Evolutionary conservation across 768 basidiomycete genomes (phyloP).

Genomic region (Termitomyces sp.): DNA sequence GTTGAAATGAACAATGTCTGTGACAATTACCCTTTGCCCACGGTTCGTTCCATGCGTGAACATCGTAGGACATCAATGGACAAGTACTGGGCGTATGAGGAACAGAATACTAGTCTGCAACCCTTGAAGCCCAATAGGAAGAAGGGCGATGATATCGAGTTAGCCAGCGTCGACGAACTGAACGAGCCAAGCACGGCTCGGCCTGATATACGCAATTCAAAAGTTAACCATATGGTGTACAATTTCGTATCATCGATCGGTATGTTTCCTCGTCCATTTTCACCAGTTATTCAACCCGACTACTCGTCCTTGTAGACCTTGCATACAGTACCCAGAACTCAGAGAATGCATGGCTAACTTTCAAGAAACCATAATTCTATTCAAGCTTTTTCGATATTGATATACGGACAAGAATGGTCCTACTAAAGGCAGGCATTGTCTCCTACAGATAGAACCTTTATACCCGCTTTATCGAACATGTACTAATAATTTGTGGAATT

Average conservation of each 20-base stretch:
- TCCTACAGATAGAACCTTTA: too few species aligned
- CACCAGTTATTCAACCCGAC: background rate
- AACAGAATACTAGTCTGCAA: slow-evolving; percentile 24
- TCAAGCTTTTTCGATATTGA: background rate
- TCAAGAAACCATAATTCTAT: slow-evolving; percentile 21
- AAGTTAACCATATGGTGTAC: slow-evolving; percentile 48
- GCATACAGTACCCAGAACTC: slow-evolving; percentile 15
- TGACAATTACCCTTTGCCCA: slow-evolving; percentile 4
- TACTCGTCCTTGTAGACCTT: slow-evolving; percentile 16
- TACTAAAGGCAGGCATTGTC: too few species aligned
- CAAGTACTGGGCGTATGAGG: slow-evolving; percentile 21
- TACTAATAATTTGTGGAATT: background rate
- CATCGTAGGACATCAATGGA: slow-evolving; percentile 14
- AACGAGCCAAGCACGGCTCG: slow-evolving; percentile 38
- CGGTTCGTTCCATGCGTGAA: background rate
- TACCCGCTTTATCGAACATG: background rate
- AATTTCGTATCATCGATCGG: slow-evolving; percentile 70
- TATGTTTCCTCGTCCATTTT: slow-evolving; percentile 22
- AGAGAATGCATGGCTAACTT: slow-evolving; percentile 25
- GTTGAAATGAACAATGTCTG: slow-evolving; percentile 11
- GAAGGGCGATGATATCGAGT: slow-evolving; percentile 29
- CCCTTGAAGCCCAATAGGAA: slow-evolving; percentile 38
- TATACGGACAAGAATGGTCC: background rate
- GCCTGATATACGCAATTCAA: slow-evolving; percentile 30
- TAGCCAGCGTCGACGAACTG: slow-evolving; percentile 28